Evolutionary conservation across 768 basidiomycete species (phyloP).

Genomic region (Lyophyllum decastes): DNA sequence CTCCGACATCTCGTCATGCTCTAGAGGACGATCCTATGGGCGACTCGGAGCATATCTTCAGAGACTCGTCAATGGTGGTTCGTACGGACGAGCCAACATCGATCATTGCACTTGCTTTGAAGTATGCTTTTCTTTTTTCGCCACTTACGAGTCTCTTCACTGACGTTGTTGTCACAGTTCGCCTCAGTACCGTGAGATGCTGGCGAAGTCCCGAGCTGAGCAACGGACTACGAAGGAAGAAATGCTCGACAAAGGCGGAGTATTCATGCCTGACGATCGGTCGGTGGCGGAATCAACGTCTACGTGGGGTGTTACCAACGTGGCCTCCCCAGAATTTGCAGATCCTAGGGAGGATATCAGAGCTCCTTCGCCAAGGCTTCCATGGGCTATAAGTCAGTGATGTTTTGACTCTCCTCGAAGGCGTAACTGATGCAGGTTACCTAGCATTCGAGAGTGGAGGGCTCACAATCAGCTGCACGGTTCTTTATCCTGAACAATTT

Average conservation of each 20-base stretch:
- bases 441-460: slow-evolving; percentile 89
- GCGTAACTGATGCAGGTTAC: slow-evolving; percentile 8
- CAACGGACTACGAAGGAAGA: slow-evolving; percentile 66
- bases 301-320: slow-evolving; percentile 90
- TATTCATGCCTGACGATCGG: slow-evolving; percentile 90
- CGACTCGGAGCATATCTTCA: slow-evolving; percentile 91
- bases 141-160: neutral
- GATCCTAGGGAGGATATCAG: slow-evolving; percentile 79
- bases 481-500: slow-evolving; percentile 96
- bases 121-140: slow-evolving; percentile 52
- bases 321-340: slow-evolving; percentile 63
- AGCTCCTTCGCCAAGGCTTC: slow-evolving; percentile 75
- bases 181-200: slow-evolving; percentile 79
- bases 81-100: slow-evolving; percentile 97
- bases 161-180: slow-evolving; percentile 48
- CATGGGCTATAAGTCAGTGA: slow-evolving; percentile 78
- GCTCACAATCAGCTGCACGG: slow-evolving; percentile 88
- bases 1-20: slow-evolving; percentile 51
- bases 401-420: neutral
- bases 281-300: slow-evolving; percentile 83
- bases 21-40: slow-evolving; percentile 71
- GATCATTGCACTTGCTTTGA: slow-evolving; percentile 92
- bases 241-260: slow-evolving; percentile 69
- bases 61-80: slow-evolving; percentile 92
- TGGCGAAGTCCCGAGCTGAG: slow-evolving; percentile 75